phyloP scores from a whole-genome alignment of 148 eudicot species.

The Chenopodium suecicum region DNA sequence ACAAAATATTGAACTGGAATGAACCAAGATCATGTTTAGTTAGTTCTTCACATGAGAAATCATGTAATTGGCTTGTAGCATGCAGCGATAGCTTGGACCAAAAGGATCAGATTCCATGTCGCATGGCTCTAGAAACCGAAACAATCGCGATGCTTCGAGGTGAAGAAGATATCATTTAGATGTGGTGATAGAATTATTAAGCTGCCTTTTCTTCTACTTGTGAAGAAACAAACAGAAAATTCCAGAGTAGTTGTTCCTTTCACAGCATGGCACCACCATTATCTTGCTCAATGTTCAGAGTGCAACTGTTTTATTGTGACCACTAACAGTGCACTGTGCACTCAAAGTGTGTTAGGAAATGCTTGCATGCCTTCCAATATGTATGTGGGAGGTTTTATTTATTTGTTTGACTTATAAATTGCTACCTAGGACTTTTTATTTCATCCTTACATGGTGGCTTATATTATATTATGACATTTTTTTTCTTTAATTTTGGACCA shows the following conservation, averaged over 20 bases:
- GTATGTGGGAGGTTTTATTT: not conserved
- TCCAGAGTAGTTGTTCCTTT: not conserved
- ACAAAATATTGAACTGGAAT: too few species aligned
- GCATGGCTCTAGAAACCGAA: not conserved
- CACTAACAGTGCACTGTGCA: constrained; percentile 11
- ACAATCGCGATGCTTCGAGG: constrained; percentile 1
- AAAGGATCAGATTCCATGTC: not conserved
- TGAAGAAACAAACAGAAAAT: constrained; percentile 9
- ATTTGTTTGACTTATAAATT: not conserved
- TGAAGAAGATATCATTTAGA: not conserved
- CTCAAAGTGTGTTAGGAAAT: not conserved
- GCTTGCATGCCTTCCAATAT: not conserved
- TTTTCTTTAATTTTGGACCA: constrained; percentile 6
- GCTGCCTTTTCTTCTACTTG: not conserved
- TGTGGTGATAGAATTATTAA: not conserved
- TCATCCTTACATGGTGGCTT: constrained; percentile 1
- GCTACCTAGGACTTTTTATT: not conserved
- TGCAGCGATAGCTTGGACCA: not conserved
- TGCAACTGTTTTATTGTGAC: not conserved
- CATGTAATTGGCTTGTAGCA: not conserved
- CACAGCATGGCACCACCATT: constrained; percentile 15
- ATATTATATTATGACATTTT: not conserved
- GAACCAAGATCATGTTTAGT: too few species aligned
- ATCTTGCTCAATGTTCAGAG: not conserved
- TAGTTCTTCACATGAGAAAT: too few species aligned